phyloP scores from a whole-genome alignment of 2,329 filamentous ascomycete species.

The Aspergillus aculeatinus region DNA sequence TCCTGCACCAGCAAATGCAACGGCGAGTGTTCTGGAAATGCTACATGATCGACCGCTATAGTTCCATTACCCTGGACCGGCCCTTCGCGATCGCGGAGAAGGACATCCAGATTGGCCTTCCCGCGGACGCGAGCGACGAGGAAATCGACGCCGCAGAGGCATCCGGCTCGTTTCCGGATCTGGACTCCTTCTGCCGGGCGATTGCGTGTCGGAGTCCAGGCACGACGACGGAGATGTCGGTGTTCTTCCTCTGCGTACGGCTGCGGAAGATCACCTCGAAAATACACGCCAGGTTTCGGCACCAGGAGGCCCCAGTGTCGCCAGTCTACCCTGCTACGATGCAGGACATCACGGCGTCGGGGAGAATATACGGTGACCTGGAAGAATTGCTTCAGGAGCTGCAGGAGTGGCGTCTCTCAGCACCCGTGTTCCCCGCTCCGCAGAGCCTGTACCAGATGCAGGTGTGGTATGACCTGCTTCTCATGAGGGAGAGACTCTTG shows the following conservation, averaged over 20 bases:
- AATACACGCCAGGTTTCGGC: constrained; percentile 19
- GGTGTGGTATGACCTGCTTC: constrained; percentile 48
- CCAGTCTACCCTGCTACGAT: neutral
- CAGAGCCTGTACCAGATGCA: constrained; percentile 45
- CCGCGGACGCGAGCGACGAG: constrained; percentile 37
- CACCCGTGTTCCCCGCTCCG: constrained; percentile 35
- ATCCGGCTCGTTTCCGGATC: constrained; percentile 13
- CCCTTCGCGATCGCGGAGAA: too few relatives aligned
- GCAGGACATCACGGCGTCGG: constrained; percentile 10
- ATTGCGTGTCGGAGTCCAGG: neutral
- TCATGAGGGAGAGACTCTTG: constrained; percentile 42
- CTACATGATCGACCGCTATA: too few relatives aligned
- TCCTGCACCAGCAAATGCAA: too few relatives aligned
- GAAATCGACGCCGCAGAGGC: constrained; percentile 24
- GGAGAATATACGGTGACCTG: constrained; percentile 21
- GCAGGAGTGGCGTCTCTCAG: constrained; percentile 35
- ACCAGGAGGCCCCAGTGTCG: neutral
- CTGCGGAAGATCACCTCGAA: constrained; percentile 44
- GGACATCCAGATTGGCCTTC: constrained; percentile 41
- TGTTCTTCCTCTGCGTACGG: constrained; percentile 42
- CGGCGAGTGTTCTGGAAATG: too few relatives aligned
- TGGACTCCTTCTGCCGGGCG: constrained; percentile 17
- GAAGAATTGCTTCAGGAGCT: constrained; percentile 36
- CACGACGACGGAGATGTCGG: constrained; percentile 33
- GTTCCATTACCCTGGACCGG: too few relatives aligned